Percentiles rank a stretch among this genome's conserved stretches.
Conservation (phyloP, 2,329 filamentous ascomycete genomes). For the Sporothrix brasiliensis region DNA sequence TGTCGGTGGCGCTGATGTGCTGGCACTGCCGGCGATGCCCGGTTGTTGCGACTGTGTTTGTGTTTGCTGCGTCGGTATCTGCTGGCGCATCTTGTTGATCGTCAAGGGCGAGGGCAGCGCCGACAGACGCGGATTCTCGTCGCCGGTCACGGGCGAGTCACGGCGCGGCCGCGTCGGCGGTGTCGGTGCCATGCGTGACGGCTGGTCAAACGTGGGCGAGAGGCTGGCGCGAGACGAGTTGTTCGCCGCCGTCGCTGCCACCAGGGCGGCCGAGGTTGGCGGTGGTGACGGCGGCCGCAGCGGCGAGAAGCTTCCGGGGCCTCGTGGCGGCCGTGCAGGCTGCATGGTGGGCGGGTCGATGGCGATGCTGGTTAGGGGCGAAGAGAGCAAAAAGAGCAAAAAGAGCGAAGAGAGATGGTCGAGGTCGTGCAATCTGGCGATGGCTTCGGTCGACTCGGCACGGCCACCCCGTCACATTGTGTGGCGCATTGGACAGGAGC, state of each 20-base stretch:
- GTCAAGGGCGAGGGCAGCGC: slow-evolving; percentile 43
- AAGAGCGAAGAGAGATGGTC: too few species aligned
- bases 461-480: slow-evolving; percentile 49
- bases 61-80: neutral
- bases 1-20: slow-evolving; percentile 44
- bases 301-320: slow-evolving; percentile 61
- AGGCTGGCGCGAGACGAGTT: slow-evolving; percentile 24
- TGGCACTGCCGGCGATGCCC: slow-evolving; percentile 47
- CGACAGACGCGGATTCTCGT: slow-evolving; percentile 42
- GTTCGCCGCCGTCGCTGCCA: slow-evolving; percentile 36
- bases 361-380: neutral
- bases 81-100: slow-evolving; percentile 49
- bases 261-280: slow-evolving; percentile 15
- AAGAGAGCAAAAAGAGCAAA: neutral
- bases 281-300: slow-evolving; percentile 43
- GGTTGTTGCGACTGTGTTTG: slow-evolving; percentile 15
- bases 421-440: neutral
- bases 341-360: slow-evolving; percentile 49
- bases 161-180: slow-evolving; percentile 44
- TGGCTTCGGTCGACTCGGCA: slow-evolving; percentile 17
- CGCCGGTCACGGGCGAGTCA: slow-evolving; percentile 52
- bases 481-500: slow-evolving; percentile 21
- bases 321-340: slow-evolving; percentile 51
- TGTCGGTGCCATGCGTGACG: slow-evolving; percentile 40
- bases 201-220: slow-evolving; percentile 38